These are phyloP conservation scores for Cladosporium sp. DNA, from an alignment of 2,329 filamentous ascomycete genomes.

Conservation along the genomic window DNA sequence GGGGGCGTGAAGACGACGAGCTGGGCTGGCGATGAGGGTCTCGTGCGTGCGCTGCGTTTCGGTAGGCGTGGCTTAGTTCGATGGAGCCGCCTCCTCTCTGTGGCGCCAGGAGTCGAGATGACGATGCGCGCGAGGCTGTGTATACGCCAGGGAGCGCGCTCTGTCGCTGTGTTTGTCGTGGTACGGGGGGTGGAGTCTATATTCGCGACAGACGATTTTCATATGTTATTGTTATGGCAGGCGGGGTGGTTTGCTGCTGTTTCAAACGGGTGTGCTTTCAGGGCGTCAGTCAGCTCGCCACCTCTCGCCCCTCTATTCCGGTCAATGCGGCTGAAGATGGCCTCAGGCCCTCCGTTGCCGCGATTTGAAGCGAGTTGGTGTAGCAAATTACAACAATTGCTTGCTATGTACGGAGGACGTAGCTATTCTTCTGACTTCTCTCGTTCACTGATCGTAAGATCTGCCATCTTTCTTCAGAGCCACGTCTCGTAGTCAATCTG, in stretches of 20 bases:
- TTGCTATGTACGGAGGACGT: no score
- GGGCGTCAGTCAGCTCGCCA: background rate
- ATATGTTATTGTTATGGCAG: background rate
- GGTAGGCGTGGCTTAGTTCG: constrained; percentile 3
- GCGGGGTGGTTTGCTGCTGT: constrained; percentile 1
- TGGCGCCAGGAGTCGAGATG: constrained; percentile 1
- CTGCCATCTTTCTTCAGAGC: no score
- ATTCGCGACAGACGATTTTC: background rate
- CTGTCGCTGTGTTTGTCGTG: background rate
- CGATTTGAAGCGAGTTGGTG: no score
- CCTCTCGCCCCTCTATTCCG: constrained; percentile 4
- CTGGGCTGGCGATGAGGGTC: constrained; percentile 10
- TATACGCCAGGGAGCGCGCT: background rate
- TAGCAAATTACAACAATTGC: no score
- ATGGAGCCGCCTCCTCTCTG: constrained; percentile 10
- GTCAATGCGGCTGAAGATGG: background rate
- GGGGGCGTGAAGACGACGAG: constrained; percentile 2
- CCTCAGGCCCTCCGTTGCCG: no score
- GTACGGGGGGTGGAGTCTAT: background rate
- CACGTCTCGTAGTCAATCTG: no score
- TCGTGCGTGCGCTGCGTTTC: constrained; percentile 11
- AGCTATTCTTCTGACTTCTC: no score
- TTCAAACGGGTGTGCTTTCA: constrained; percentile 2
- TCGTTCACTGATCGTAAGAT: no score
- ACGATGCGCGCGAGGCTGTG: background rate